A percentile compares a stretch with the other conserved stretches of the same genome.
These are phyloP conservation scores for Lachancea mirantina DNA, from an alignment of 805 yeast species.

Conservation along the genomic window DNA sequence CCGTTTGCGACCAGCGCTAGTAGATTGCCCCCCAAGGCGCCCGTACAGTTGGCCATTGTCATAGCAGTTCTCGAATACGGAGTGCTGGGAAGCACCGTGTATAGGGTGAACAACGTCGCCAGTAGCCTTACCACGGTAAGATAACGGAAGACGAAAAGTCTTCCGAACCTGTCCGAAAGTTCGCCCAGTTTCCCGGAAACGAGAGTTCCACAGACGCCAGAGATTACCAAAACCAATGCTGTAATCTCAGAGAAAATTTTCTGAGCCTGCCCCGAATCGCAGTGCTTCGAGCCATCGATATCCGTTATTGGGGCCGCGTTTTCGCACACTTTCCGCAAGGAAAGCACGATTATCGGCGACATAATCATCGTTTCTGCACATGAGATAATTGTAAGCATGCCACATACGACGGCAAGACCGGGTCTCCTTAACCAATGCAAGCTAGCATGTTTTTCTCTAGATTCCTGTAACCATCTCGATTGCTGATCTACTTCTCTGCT, in stretches of 20 bases:
- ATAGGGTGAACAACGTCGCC: conserved; percentile 15
- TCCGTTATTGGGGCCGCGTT: conserved; percentile 17
- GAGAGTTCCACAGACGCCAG: conserved; percentile 41
- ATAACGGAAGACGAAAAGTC: conserved; percentile 42
- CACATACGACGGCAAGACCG: conserved; percentile 43
- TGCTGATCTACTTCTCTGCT: conserved; percentile 8
- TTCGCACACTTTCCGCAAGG: conserved; percentile 37
- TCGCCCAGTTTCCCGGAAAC: conserved; percentile 60
- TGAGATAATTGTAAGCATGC: conserved; percentile 37
- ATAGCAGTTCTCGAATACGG: conserved; percentile 35
- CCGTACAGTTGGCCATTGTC: conserved; percentile 39
- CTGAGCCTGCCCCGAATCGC: conserved; percentile 39
- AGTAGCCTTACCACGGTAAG: conserved; percentile 23
- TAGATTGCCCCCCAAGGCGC: conserved; percentile 56
- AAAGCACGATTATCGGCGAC: conserved; percentile 34
- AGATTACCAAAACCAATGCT: conserved; percentile 35
- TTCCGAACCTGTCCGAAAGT: conserved; percentile 56
- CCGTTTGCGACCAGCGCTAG: conserved; percentile 49
- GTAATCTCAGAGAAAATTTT: conserved; percentile 41
- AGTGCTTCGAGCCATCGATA: conserved; percentile 28
- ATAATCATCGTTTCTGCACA: conserved; percentile 35
- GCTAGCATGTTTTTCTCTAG: conserved; percentile 36
- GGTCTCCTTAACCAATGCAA: conserved; percentile 54
- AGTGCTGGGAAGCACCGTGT: conserved; percentile 30
- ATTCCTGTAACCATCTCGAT: conserved; percentile 42